phyloP scores from a whole-genome alignment of 306 rosid genomes.

The Malus sylvestris region DNA sequence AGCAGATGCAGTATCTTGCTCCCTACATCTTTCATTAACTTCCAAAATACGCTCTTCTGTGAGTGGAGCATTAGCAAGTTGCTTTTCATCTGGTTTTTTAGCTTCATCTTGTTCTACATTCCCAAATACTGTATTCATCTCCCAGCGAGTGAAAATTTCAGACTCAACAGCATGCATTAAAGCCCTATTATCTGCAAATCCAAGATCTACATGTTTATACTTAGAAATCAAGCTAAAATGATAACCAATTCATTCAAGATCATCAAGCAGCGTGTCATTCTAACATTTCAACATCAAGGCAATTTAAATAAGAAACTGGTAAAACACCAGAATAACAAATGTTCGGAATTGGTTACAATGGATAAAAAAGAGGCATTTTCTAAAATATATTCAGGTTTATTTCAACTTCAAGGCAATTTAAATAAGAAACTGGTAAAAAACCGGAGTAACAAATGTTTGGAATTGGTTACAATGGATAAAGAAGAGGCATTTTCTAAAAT shows the following conservation, averaged over 20 bases:
- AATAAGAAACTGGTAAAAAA: not conserved
- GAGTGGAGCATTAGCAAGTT: not conserved
- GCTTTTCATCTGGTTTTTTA: not conserved
- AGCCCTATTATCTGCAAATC: not conserved
- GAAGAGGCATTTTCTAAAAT: not conserved
- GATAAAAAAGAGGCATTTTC: not conserved
- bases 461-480: not conserved
- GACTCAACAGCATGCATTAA: not conserved
- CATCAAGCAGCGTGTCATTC: not conserved
- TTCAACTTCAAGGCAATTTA: not conserved
- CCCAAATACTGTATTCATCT: not conserved
- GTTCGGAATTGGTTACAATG: not conserved
- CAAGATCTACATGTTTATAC: not conserved
- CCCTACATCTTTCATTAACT: not conserved
- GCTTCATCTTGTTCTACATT: not conserved
- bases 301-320: not conserved
- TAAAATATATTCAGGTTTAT: not conserved
- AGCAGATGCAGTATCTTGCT: not conserved
- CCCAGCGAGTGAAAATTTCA: not conserved
- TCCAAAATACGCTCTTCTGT: not conserved
- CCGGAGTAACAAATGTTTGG: not conserved
- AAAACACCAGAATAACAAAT: not conserved
- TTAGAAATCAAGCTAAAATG: not conserved
- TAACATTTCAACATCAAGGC: not conserved
- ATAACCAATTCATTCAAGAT: not conserved